Evolutionary conservation across 202 grass and related monocot species (phyloP).

Genomic region (Panicum virgatum): DNA sequence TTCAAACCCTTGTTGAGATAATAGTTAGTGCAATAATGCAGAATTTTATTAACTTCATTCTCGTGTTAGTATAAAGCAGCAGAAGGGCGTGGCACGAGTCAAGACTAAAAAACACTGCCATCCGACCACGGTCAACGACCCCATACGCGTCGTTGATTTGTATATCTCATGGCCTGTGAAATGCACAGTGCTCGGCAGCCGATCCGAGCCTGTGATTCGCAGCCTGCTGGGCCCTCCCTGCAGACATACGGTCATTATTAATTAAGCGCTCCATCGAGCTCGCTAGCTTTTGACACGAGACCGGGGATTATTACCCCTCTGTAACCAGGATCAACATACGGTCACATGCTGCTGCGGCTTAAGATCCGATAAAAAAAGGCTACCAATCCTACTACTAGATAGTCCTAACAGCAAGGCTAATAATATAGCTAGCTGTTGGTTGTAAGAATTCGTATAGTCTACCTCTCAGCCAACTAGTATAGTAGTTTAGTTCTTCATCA

Average conservation of each 20-base stretch:
- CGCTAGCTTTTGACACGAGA: background rate
- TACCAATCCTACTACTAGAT: background rate
- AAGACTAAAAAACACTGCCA: background rate
- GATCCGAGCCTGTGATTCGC: background rate
- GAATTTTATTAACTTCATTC: too few species aligned
- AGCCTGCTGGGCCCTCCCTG: background rate
- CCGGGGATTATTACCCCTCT: background rate
- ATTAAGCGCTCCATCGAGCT: background rate
- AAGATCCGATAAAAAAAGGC: background rate
- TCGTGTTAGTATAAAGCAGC: too few species aligned
- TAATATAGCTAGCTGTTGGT: too few species aligned
- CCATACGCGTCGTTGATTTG: background rate
- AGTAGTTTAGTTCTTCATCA: too few species aligned
- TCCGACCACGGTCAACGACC: background rate
- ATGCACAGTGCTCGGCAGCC: background rate
- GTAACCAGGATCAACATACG: slow-evolving; percentile 23
- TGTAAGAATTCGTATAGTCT: too few species aligned
- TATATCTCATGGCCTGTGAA: background rate
- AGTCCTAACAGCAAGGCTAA: too few species aligned
- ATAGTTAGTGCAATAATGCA: too few species aligned
- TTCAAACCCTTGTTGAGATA: too few species aligned
- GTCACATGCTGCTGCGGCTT: background rate
- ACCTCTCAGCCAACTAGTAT: too few species aligned
- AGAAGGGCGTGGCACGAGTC: background rate
- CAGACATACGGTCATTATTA: background rate